Evolutionary conservation across 2,329 filamentous ascomycete genomes (phyloP).

Genomic region (Cadophora malorum): DNA sequence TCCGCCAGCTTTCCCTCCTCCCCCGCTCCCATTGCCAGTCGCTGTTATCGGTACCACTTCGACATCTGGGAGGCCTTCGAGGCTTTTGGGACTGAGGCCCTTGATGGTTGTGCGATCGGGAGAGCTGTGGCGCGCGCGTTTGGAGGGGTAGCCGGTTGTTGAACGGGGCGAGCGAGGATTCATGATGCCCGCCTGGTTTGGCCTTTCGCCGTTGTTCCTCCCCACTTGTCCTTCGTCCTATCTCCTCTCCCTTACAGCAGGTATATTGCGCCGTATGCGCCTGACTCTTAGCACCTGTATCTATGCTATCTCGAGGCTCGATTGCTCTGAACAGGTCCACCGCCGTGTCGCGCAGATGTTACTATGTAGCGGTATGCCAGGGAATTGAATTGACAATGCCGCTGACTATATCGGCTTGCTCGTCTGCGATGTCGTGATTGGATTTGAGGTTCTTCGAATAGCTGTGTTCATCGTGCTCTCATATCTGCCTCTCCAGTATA

Average conservation of each 20-base stretch:
- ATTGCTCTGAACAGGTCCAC: neutral
- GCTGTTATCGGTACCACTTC: slow-evolving; percentile 15
- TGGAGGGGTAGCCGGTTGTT: slow-evolving; percentile 54
- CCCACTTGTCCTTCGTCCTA: neutral
- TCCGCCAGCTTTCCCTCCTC: slow-evolving; percentile 52
- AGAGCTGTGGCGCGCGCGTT: slow-evolving; percentile 63
- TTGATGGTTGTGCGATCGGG: slow-evolving; percentile 47
- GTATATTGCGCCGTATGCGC: slow-evolving; percentile 2
- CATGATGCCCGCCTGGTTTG: slow-evolving; percentile 45
- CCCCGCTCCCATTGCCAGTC: slow-evolving; percentile 37
- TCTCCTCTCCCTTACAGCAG: neutral
- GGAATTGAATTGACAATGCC: neutral
- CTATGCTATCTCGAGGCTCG: neutral
- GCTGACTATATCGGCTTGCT: neutral
- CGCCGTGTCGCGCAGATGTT: neutral
- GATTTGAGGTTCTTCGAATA: neutral
- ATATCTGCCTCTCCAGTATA: neutral
- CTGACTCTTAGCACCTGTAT: neutral
- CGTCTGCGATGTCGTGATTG: neutral
- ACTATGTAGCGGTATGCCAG: neutral
- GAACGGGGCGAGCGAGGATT: slow-evolving; percentile 56
- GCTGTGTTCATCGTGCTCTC: slow-evolving; percentile 17
- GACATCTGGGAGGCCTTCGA: slow-evolving; percentile 28
- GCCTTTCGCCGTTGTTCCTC: neutral
- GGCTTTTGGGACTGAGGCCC: slow-evolving; percentile 38